Conservation (phyloP, 371 early-diverging fungal species). For the Phascolomyces articulosus region DNA sequence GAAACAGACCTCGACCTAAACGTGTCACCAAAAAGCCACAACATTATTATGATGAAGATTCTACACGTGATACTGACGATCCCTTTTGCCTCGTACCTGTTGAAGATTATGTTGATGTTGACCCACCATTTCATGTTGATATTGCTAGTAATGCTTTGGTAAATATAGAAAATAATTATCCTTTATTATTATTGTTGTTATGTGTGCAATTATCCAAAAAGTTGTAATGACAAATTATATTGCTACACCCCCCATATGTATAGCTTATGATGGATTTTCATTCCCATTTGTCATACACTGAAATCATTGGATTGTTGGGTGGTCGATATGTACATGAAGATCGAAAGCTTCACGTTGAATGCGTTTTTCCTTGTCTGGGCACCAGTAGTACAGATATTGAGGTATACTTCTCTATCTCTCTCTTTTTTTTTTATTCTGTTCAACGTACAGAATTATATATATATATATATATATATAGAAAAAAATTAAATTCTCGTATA, state of each 20-base stretch:
- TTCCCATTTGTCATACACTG: constrained; percentile 80
- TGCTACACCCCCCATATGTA: background rate
- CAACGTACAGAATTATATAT: background rate
- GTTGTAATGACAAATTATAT: no score
- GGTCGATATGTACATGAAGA: constrained; percentile 58
- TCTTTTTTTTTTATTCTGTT: background rate
- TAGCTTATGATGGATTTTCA: constrained; percentile 86
- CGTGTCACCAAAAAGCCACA: constrained; percentile 35
- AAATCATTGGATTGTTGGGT: constrained; percentile 86
- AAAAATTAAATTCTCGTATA: background rate
- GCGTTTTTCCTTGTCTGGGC: constrained; percentile 68
- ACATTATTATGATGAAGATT: constrained; percentile 29
- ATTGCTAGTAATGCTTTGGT: constrained; percentile 67
- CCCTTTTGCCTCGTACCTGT: constrained; percentile 72
- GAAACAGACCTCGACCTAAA: constrained; percentile 26
- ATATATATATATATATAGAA: background rate
- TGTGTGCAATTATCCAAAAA: no score
- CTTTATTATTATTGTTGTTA: no score
- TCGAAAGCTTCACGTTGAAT: constrained; percentile 46
- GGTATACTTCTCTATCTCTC: constrained; percentile 31
- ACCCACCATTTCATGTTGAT: constrained; percentile 65
- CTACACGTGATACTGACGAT: constrained; percentile 55
- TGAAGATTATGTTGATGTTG: constrained; percentile 49
- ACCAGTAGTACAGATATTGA: constrained; percentile 70
- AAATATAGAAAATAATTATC: constrained; percentile 11